Evolutionary conservation across 2,329 filamentous ascomycete genomes (phyloP), one percentile per base, ranked within the genome.

Genomic region (Fusarium camptoceras): DNA sequence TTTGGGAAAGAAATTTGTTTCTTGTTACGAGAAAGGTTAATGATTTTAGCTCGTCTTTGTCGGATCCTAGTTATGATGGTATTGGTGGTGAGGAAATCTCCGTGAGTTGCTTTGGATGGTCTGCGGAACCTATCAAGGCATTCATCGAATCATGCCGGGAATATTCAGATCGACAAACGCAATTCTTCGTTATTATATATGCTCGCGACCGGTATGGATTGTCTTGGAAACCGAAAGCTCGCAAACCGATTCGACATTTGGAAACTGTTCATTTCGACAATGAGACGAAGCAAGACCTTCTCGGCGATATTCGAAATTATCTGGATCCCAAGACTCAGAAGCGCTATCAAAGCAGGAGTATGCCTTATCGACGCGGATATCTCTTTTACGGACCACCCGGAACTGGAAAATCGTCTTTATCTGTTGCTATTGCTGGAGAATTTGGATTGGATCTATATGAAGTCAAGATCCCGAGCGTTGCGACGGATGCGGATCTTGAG

Each of bases 341-440:
- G 41, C 89, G 89, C 80, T 93, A 93, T 63, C 85, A 89, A 14
- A 86, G 86, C 31, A 85, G 90, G 31, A 76, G 76, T 39, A 79
- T 80, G 76, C 78, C 77, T 1, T 80, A 80, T 41, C 72, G 77
- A 15, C 60, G 78, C 28, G 89, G 89, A 0, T 91, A 91, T 72
- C 82, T 92, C 0, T 88, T 92, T 56, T 85, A 91, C 61, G 89
- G 89, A 0, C 88, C 88, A 0, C 88, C 88, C 0, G 88, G 88
- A 1, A 89, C 87, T 0, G 87, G 88, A 3, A 90, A 90, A 69
- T 88, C 87, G 1, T 86, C 83, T 30, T 75, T 88, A 1, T 86
- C 84, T 16, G 82, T 87, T 8, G 85, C 86, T 1, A 81, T 85
- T 14, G 84, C 85, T 0, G 85, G 86, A 4, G 78, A 85, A 18